A percentile compares a stretch with the other conserved stretches of the same genome.
Evolutionary conservation across 23 red algal species (phyloP).

Genomic region (Pyropia haitanensis): DNA sequence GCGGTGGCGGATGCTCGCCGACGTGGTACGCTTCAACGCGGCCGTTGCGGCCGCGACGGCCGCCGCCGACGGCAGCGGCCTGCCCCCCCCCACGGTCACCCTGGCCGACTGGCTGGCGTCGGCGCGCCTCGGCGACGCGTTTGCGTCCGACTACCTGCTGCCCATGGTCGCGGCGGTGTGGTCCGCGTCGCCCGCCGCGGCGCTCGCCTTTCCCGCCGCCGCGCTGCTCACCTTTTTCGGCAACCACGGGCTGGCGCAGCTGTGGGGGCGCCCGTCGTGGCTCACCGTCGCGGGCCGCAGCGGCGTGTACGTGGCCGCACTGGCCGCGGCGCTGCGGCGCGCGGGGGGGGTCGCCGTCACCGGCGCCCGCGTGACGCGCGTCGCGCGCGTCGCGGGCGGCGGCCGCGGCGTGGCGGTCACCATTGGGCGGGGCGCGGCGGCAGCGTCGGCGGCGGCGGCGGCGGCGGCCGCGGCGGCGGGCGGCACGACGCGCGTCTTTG

Average conservation of each 20-base stretch:
- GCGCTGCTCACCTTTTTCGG: conserved; percentile 80
- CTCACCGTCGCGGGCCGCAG: conserved; percentile 67
- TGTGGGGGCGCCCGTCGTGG: conserved; percentile 83
- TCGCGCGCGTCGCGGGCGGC: conserved; percentile 18
- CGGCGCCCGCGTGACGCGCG: conserved; percentile 16
- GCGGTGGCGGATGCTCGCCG: conserved; percentile 79
- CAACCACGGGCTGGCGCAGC: conserved; percentile 93
- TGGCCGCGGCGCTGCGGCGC: conserved; percentile 17
- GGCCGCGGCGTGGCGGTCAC: conserved; percentile 19
- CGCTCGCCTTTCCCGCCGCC: conserved; percentile 63
- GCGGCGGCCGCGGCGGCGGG: neutral
- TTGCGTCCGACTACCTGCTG: conserved; percentile 70
- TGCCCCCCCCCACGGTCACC: conserved; percentile 2
- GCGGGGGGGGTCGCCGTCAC: conserved; percentile 12
- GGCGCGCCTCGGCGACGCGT: conserved; percentile 55
- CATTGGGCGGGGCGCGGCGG: neutral
- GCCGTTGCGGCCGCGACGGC: conserved; percentile 40
- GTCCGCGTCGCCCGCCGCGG: conserved; percentile 52
- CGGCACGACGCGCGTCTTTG: conserved; percentile 16
- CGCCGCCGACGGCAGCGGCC: conserved; percentile 8
- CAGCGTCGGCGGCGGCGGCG: neutral
- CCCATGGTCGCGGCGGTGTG: conserved; percentile 90
- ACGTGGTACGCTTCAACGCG: conserved; percentile 85
- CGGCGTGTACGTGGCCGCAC: conserved; percentile 44
- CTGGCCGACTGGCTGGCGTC: conserved; percentile 55